Conservation (phyloP, 1,139 yeast species). For the Kluyveromyces sp. region DNA sequence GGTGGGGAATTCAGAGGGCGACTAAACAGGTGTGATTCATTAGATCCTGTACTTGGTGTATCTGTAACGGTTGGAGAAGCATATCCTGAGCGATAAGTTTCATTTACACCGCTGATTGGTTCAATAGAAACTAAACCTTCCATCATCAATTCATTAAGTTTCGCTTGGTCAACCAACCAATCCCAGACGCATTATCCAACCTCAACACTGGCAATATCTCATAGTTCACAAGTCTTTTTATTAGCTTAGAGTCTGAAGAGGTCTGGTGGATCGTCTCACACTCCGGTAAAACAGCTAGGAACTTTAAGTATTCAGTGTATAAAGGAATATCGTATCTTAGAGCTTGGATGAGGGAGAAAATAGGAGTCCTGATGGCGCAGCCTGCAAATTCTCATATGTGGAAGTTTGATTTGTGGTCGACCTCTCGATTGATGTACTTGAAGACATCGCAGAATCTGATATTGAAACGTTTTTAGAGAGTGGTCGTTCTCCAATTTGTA, state of each 20-base stretch:
- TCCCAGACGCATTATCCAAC: slow-evolving; percentile 52
- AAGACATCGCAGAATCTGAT: slow-evolving; percentile 14
- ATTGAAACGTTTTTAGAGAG: slow-evolving; percentile 15
- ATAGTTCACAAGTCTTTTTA: slow-evolving; percentile 58
- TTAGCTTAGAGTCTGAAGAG: slow-evolving; percentile 45
- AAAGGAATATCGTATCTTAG: slow-evolving; percentile 50
- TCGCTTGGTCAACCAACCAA: slow-evolving; percentile 52
- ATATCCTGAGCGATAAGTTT: slow-evolving; percentile 39
- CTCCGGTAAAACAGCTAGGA: slow-evolving; percentile 28
- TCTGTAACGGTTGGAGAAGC: slow-evolving; percentile 11
- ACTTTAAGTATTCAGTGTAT: slow-evolving; percentile 32
- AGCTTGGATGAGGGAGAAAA: slow-evolving; percentile 53
- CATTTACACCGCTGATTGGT: slow-evolving; percentile 81
- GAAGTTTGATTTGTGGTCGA: slow-evolving; percentile 12
- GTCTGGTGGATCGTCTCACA: slow-evolving; percentile 31
- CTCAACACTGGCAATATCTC: slow-evolving; percentile 72
- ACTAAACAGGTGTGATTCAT: slow-evolving; percentile 32
- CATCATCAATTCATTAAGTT: slow-evolving; percentile 56
- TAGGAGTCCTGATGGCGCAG: slow-evolving; percentile 11
- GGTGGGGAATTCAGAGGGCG: slow-evolving; percentile 47
- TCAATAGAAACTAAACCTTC: slow-evolving; percentile 81
- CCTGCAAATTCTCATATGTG: slow-evolving; percentile 7
- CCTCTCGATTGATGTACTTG: slow-evolving; percentile 16
- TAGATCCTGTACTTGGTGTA: slow-evolving; percentile 13
- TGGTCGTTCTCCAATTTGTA: slow-evolving; percentile 36